phyloP scores from a whole-genome alignment of 1,284 basidiomycete species.

The Anthracocystis walkeri region DNA sequence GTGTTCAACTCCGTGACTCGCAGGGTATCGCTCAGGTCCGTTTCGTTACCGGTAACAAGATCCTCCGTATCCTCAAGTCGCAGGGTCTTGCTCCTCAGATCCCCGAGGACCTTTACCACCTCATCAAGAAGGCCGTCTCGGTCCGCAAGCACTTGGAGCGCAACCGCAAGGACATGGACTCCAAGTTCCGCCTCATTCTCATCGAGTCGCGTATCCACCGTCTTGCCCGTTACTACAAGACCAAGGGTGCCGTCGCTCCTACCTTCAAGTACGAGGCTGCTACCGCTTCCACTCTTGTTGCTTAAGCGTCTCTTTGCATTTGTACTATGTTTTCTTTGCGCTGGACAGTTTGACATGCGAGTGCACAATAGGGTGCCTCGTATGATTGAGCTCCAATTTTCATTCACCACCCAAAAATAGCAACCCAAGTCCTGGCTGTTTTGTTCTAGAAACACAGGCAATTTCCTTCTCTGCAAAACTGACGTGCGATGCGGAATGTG shows the following conservation, averaged over 20 bases:
- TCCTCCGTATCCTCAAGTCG: slow-evolving; percentile 96
- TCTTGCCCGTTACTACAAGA: slow-evolving; percentile 94
- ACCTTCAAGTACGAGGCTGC: slow-evolving; percentile 79
- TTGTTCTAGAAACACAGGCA: slow-evolving; percentile 14
- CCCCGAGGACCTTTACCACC: slow-evolving; percentile 99
- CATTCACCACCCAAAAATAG: slow-evolving; percentile 21
- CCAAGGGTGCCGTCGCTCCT: slow-evolving; percentile 94
- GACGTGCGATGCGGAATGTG: neutral
- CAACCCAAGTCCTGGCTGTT: slow-evolving; percentile 27
- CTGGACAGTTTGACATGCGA: no score
- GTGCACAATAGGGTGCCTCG: slow-evolving; percentile 5
- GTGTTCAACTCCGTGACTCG: slow-evolving; percentile 96
- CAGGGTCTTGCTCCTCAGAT: slow-evolving; percentile 95
- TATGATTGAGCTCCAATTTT: slow-evolving; percentile 6
- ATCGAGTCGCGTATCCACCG: slow-evolving; percentile 99
- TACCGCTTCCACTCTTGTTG: slow-evolving; percentile 70
- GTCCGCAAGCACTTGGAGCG: slow-evolving; percentile 98
- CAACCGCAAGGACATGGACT: slow-evolving; percentile 89
- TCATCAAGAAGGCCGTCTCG: slow-evolving; percentile 99
- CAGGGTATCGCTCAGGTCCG: slow-evolving; percentile 96
- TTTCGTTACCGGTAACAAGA: slow-evolving; percentile 99
- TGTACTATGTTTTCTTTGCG: slow-evolving; percentile 27
- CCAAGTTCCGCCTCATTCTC: slow-evolving; percentile 92
- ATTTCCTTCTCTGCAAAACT: neutral
- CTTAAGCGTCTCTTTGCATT: slow-evolving; percentile 48